Conservation (phyloP, 805 yeast species). For the Candida parachauliodes region DNA sequence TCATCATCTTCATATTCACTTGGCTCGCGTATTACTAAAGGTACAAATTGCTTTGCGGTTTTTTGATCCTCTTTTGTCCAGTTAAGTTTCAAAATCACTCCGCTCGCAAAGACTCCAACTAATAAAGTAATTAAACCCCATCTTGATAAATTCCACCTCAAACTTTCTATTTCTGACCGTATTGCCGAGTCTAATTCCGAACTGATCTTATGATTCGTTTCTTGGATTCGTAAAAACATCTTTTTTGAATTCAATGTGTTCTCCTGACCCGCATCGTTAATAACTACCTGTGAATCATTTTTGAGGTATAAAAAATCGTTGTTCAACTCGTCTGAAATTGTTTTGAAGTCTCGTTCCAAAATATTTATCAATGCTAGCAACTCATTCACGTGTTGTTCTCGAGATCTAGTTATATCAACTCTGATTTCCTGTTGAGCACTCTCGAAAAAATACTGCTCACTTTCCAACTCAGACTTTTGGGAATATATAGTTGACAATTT, state of each 20-base stretch:
- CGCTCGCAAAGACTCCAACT: slow-evolving; percentile 54
- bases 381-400: slow-evolving; percentile 68
- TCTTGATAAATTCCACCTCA: slow-evolving; percentile 91
- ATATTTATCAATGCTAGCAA: slow-evolving; percentile 63
- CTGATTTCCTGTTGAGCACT: slow-evolving; percentile 87
- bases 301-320: slow-evolving; percentile 53
- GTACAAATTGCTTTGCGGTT: slow-evolving; percentile 29
- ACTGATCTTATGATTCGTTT: slow-evolving; percentile 77
- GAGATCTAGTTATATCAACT: slow-evolving; percentile 68
- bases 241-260: slow-evolving; percentile 71
- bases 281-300: slow-evolving; percentile 77
- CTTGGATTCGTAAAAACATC: slow-evolving; percentile 70
- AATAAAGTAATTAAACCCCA: slow-evolving; percentile 79
- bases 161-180: slow-evolving; percentile 79
- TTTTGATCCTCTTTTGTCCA: slow-evolving; percentile 12
- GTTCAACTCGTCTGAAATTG: slow-evolving; percentile 72
- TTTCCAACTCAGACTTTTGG: slow-evolving; percentile 69
- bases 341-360: slow-evolving; percentile 67
- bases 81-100: slow-evolving; percentile 41
- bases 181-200: slow-evolving; percentile 78
- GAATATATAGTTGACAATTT: slow-evolving; percentile 46
- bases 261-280: slow-evolving; percentile 82
- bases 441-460: slow-evolving; percentile 82
- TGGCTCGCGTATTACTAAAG: slow-evolving; percentile 42
- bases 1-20: slow-evolving; percentile 45